Conservation (phyloP, 306 rosid genomes). For the Heteromeles arbutifolia region DNA sequence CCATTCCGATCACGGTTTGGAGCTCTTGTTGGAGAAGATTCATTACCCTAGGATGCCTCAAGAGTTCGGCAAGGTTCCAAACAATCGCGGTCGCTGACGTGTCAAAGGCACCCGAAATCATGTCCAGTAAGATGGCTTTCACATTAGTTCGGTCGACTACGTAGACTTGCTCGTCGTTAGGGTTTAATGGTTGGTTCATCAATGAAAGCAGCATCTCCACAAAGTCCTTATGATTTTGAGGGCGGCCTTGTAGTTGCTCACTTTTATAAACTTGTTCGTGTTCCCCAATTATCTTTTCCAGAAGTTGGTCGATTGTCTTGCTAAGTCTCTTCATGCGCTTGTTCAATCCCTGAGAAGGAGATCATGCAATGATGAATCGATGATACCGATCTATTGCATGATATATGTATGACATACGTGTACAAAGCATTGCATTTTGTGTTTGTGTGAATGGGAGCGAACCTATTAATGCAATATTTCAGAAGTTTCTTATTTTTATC, state of each 20-base stretch:
- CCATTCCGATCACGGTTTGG: constrained; percentile 16
- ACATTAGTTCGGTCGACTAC: constrained; percentile 17
- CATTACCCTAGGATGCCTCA: constrained; percentile 37
- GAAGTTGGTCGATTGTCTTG: background rate
- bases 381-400: background rate
- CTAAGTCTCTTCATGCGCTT: constrained; percentile 1
- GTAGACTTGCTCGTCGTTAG: background rate
- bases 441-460: too few relatives aligned
- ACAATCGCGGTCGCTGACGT: constrained; percentile 6
- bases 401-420: too few relatives aligned
- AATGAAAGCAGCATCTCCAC: constrained; percentile 22
- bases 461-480: too few relatives aligned
- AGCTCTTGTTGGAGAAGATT: constrained; percentile 40
- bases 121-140: constrained; percentile 27
- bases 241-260: background rate
- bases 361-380: background rate
- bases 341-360: constrained; percentile 17
- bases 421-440: too few relatives aligned
- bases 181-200: background rate
- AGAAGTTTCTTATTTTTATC: too few relatives aligned
- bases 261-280: background rate
- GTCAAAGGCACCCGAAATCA: constrained; percentile 21
- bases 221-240: constrained; percentile 7
- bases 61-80: constrained; percentile 40
- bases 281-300: constrained; percentile 21